These are phyloP conservation scores for Candida germanica DNA, from an alignment of 805 yeast species.

Conservation along the genomic window DNA sequence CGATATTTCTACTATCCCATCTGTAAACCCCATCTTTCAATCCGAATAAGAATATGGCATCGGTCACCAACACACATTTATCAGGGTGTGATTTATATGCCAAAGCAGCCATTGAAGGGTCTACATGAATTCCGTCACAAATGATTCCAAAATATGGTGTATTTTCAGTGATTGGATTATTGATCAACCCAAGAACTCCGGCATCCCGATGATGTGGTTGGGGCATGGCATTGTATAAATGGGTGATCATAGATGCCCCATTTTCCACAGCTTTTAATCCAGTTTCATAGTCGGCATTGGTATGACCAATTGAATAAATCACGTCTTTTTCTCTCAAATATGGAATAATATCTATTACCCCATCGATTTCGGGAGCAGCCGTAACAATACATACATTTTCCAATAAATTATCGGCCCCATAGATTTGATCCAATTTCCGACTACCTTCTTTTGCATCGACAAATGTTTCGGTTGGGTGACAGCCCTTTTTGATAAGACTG, in stretches of 20 bases:
- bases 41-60: constrained; percentile 57
- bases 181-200: constrained; percentile 51
- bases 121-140: constrained; percentile 59
- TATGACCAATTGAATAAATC: constrained; percentile 47
- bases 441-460: constrained; percentile 33
- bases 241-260: constrained; percentile 63
- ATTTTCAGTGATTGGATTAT: constrained; percentile 23
- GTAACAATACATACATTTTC: constrained; percentile 43
- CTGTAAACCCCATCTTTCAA: constrained; percentile 53
- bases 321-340: constrained; percentile 29
- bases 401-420: constrained; percentile 33
- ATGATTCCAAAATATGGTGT: constrained; percentile 53
- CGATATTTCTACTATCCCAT: constrained; percentile 49
- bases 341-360: constrained; percentile 43
- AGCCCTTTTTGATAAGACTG: constrained; percentile 46
- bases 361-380: constrained; percentile 52
- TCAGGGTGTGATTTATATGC: constrained; percentile 52
- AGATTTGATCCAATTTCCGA: constrained; percentile 28
- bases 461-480: constrained; percentile 48
- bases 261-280: constrained; percentile 42
- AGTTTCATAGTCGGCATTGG: constrained; percentile 37
- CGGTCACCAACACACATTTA: constrained; percentile 56
- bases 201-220: constrained; percentile 58
- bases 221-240: constrained; percentile 62
- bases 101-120: constrained; percentile 47